Conservation (phyloP, 495 filamentous ascomycete species). For the Penicillium canariense region DNA sequence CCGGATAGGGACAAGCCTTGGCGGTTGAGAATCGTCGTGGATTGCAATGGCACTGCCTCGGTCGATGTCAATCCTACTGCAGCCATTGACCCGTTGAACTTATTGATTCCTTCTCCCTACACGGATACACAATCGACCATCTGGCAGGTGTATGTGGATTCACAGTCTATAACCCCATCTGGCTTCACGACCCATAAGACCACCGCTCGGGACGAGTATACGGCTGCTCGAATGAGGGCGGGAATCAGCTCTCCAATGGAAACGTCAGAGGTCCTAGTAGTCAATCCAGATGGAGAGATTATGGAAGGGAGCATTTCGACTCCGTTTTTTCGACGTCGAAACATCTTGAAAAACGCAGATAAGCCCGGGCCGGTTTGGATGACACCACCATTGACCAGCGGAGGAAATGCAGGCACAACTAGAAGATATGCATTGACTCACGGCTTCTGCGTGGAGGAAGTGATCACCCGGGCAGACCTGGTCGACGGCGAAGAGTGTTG, state of each 20-base stretch:
- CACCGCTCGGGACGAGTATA: slow-evolving; percentile 63
- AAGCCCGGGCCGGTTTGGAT: slow-evolving; percentile 29
- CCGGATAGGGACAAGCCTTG: slow-evolving; percentile 36
- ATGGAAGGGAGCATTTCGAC: slow-evolving; percentile 88
- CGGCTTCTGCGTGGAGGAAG: slow-evolving; percentile 61
- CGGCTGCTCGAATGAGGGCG: slow-evolving; percentile 55
- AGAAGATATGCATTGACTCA: slow-evolving; percentile 74
- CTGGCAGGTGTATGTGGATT: slow-evolving; percentile 59
- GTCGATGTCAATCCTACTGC: slow-evolving; percentile 51
- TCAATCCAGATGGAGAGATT: slow-evolving; percentile 63
- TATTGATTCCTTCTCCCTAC: slow-evolving; percentile 50
- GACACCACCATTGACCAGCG: slow-evolving; percentile 50
- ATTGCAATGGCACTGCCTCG: slow-evolving; percentile 44
- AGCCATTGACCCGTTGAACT: slow-evolving; percentile 44
- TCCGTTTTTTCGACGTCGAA: slow-evolving; percentile 67
- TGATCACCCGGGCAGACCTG: slow-evolving; percentile 53
- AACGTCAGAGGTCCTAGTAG: slow-evolving; percentile 68
- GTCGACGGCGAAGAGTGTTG: slow-evolving; percentile 73
- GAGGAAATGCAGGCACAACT: slow-evolving; percentile 79
- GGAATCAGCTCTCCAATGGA: slow-evolving; percentile 52
- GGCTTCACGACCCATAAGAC: slow-evolving; percentile 76
- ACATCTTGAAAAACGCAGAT: background rate
- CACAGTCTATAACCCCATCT: slow-evolving; percentile 48
- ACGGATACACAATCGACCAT: slow-evolving; percentile 4
- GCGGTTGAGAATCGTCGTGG: slow-evolving; percentile 56